Conservation (phyloP, 2,329 filamentous ascomycete genomes). For the Sarocladium strictum region DNA sequence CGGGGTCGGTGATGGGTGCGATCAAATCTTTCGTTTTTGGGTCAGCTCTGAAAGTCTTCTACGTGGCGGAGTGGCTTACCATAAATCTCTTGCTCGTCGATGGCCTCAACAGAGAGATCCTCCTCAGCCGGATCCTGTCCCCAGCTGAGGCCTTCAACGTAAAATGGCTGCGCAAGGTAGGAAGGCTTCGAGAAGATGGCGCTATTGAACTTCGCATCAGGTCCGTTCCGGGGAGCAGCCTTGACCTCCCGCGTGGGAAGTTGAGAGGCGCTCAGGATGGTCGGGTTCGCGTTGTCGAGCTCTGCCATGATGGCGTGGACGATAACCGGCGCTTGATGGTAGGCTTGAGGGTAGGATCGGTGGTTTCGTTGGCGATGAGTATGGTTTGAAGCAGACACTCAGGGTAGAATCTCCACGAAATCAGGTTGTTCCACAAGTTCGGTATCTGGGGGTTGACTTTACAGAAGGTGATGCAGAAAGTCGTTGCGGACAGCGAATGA, state of each 20-base stretch:
- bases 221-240: conserved; percentile 37
- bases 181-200: conserved; percentile 40
- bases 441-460: too few relatives aligned
- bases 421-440: too few relatives aligned
- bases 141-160: conserved; percentile 22
- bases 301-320: conserved; percentile 18
- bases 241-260: conserved; percentile 67
- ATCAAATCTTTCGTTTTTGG: conserved; percentile 69
- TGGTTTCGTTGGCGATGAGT: neutral
- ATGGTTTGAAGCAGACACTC: too few relatives aligned
- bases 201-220: conserved; percentile 41
- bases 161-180: conserved; percentile 36
- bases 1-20: conserved; percentile 89
- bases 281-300: conserved; percentile 81
- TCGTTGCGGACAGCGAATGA: neutral
- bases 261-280: conserved; percentile 81
- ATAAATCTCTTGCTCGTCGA: conserved; percentile 96
- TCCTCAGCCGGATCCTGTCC: conserved; percentile 30
- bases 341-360: too few relatives aligned
- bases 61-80: conserved; percentile 43
- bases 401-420: too few relatives aligned
- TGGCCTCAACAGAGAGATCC: conserved; percentile 65
- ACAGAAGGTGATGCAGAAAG: too few relatives aligned
- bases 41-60: too few relatives aligned
- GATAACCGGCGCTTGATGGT: neutral